Percentiles rank a stretch among this genome's conserved stretches.
Evolutionary conservation across 2,329 filamentous ascomycete genomes (phyloP).

Genomic region (Sporothrix inflata): DNA sequence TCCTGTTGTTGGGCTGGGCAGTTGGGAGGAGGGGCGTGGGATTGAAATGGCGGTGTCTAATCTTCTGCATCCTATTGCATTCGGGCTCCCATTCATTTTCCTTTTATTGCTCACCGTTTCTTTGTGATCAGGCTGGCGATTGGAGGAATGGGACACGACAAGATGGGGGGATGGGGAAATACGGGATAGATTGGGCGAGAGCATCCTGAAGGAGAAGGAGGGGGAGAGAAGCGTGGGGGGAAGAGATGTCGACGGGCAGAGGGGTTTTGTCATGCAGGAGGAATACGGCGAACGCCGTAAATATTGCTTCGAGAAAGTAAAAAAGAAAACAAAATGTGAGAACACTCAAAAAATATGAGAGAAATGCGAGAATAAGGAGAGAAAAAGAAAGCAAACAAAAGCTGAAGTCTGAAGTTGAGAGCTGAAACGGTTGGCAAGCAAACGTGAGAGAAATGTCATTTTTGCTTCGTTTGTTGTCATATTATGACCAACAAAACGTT

Average conservation of each 20-base stretch:
- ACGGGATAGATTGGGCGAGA: conserved; percentile 14
- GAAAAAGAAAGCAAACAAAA: conserved; percentile 1
- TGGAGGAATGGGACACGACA: conserved; percentile 1
- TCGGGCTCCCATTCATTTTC: not conserved
- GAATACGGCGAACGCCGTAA: not conserved
- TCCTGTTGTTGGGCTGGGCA: not conserved
- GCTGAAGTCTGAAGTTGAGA: not conserved
- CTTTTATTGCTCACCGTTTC: conserved; percentile 5
- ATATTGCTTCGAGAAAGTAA: not conserved
- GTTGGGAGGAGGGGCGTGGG: not conserved
- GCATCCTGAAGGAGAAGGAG: not conserved
- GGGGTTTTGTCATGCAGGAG: not conserved
- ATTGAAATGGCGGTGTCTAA: conserved; percentile 16
- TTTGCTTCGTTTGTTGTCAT: not conserved
- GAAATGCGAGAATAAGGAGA: not conserved
- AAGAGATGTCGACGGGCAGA: not conserved
- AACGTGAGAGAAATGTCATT: not conserved
- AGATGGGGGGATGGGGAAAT: not conserved
- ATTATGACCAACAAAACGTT: not conserved
- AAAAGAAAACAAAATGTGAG: conserved; percentile 5
- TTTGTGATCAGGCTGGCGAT: conserved; percentile 2
- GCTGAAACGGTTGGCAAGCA: not conserved
- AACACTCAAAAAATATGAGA: not conserved
- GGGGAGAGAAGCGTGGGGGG: conserved; percentile 9
- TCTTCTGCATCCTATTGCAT: not conserved